These are phyloP conservation scores for Lavandula angustifolia DNA, from an alignment of 257 asterid genomes.

Conservation along the genomic window DNA sequence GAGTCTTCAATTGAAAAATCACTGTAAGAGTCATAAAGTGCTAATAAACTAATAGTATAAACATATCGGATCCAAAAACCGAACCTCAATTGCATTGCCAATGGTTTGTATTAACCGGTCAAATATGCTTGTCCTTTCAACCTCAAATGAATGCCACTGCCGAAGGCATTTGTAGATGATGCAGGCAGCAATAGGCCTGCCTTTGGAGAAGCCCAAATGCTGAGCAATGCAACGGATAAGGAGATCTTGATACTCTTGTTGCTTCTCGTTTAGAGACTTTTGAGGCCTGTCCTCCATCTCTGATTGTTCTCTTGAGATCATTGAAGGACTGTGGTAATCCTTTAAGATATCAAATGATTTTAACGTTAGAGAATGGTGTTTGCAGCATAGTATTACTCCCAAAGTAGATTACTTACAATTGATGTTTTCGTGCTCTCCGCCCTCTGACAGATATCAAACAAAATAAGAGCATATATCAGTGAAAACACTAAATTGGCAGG, in stretches of 20 bases:
- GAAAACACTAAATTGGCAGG: conserved; percentile 21
- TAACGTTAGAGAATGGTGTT: conserved; percentile 27
- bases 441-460: conserved; percentile 53
- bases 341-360: conserved; percentile 32
- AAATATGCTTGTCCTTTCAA: conserved; percentile 89
- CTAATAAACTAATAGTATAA: conserved; percentile 16
- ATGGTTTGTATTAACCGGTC: conserved; percentile 95
- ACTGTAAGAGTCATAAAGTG: conserved; percentile 20
- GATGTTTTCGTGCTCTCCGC: conserved; percentile 66
- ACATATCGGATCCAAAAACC: conserved; percentile 6
- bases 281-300: conserved; percentile 89
- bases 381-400: not conserved
- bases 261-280: conserved; percentile 86
- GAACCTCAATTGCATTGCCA: conserved; percentile 98
- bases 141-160: conserved; percentile 94
- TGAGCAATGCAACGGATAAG: conserved; percentile 89
- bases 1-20: conserved; percentile 53
- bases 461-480: conserved; percentile 36
- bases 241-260: conserved; percentile 92
- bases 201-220: conserved; percentile 88
- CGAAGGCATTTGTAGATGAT: conserved; percentile 90
- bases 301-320: conserved; percentile 59
- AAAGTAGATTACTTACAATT: conserved; percentile 55
- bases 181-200: conserved; percentile 90
- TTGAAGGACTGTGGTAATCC: conserved; percentile 80